These are phyloP conservation scores for Erythrophleum fordii DNA, from an alignment of 306 rosid species.

Conservation along the genomic window DNA sequence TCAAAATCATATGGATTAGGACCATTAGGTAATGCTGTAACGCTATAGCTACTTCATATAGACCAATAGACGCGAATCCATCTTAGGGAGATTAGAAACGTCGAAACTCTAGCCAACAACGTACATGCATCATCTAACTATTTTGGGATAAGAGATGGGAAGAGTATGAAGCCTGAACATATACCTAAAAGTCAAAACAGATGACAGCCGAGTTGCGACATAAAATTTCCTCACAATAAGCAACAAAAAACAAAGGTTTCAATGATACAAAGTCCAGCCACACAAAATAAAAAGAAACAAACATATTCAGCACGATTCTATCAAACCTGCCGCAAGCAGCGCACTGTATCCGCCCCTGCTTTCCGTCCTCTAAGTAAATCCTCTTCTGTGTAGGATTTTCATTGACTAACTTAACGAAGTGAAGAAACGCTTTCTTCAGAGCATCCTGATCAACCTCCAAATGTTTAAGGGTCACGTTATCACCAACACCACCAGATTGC, in stretches of 20 bases:
- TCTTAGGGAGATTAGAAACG: background rate
- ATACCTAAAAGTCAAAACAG: background rate
- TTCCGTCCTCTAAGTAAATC: conserved; percentile 78
- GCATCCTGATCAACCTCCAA: conserved; percentile 69
- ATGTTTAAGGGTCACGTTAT: conserved; percentile 45
- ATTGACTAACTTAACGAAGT: conserved; percentile 62
- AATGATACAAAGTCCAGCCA: background rate
- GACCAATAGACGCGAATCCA: background rate
- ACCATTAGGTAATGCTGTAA: background rate
- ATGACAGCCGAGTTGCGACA: background rate
- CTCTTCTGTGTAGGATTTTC: conserved; percentile 69
- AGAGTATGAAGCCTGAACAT: background rate
- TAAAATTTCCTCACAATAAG: background rate
- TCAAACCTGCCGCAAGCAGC: conserved; percentile 88
- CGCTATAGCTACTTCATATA: background rate
- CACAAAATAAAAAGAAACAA: conserved; percentile 9
- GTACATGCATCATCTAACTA: background rate
- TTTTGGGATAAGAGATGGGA: background rate
- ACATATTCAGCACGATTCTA: conserved; percentile 36
- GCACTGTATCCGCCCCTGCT: conserved; percentile 77
- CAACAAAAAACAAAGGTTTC: background rate
- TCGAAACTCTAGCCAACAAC: background rate
- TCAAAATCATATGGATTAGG: background rate
- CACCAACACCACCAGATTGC: conserved; percentile 39
- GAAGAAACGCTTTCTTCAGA: conserved; percentile 74